phyloP scores from a whole-genome alignment of 257 asterid species.

The Gynochthodes officinalis region DNA sequence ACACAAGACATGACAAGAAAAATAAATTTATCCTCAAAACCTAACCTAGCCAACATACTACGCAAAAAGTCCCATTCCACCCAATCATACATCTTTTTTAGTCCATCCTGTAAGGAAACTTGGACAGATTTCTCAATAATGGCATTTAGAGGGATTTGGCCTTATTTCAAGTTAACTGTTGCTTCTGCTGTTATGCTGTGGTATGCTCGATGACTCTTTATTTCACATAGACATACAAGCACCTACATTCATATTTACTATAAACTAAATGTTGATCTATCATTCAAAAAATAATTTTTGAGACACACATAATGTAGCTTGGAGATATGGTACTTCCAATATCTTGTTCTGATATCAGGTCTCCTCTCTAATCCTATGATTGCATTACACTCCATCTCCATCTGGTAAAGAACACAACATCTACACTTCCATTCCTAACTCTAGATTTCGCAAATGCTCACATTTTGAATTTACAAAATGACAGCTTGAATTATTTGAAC shows the following conservation, averaged over 20 bases:
- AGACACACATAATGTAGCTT: constrained; percentile 36
- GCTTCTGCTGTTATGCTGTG: constrained; percentile 35
- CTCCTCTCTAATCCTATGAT: constrained; percentile 30
- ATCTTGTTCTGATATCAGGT: constrained; percentile 34
- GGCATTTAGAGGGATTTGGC: constrained; percentile 29
- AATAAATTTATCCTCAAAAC: too few species aligned
- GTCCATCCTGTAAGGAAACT: constrained; percentile 30
- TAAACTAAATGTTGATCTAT: too few species aligned
- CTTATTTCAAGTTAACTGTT: constrained; percentile 31
- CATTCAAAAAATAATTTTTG: too few species aligned
- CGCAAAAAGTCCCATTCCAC: not conserved
- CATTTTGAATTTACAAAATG: too few species aligned
- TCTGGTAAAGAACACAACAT: too few species aligned
- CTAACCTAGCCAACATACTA: not conserved
- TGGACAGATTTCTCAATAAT: constrained; percentile 31
- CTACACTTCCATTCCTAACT: too few species aligned
- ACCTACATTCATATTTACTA: too few species aligned
- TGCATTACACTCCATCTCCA: constrained; percentile 31
- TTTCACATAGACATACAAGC: too few species aligned
- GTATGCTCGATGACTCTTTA: too few species aligned
- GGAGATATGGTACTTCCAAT: constrained; percentile 38
- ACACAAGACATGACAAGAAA: too few species aligned
- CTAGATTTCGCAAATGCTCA: too few species aligned
- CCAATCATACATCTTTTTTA: not conserved
- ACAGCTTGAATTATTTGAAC: constrained; percentile 36